Conservation (phyloP, 495 filamentous ascomycete genomes). For the Penicillium cataractarum region DNA sequence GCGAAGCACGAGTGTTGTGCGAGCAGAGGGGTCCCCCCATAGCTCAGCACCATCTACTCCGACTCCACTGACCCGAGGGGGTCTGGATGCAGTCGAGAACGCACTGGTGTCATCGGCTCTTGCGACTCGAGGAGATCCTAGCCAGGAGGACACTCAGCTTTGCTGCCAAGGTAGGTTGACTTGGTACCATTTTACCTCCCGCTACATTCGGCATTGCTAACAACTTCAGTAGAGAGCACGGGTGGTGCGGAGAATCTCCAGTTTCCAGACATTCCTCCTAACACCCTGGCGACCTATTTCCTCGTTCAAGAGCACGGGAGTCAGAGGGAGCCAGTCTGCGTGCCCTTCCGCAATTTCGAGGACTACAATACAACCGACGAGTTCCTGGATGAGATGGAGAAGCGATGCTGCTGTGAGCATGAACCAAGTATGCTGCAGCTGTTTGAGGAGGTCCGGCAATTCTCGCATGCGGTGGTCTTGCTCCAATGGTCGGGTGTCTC, state of each 20-base stretch:
- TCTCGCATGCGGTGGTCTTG: conserved; percentile 10
- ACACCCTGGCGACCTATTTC: conserved; percentile 18
- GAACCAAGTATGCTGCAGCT: conserved; percentile 8
- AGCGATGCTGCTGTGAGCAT: conserved; percentile 8
- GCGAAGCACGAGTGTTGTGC: background rate
- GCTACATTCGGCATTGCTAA: background rate
- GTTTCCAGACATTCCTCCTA: background rate
- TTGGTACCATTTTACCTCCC: background rate
- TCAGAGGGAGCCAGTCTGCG: conserved; percentile 14
- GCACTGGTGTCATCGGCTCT: background rate
- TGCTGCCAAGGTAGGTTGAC: background rate
- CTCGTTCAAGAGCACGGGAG: conserved; percentile 18
- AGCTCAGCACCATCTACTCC: background rate
- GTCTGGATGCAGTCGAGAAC: background rate
- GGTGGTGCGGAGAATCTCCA: background rate
- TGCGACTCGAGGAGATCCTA: background rate
- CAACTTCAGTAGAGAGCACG: background rate
- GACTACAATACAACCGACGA: conserved; percentile 9
- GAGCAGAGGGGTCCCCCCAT: background rate
- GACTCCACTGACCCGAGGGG: background rate
- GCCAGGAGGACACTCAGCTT: background rate
- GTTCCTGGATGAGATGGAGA: conserved; percentile 21
- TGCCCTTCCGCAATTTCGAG: conserved; percentile 18
- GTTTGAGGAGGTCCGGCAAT: background rate
- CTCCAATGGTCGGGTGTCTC: conserved; percentile 9